A percentile compares a stretch with the other conserved stretches of the same genome.
These are phyloP conservation scores for Uronychia setigera DNA, from an alignment of 73 alveolate genomes.

Conservation along the genomic window DNA sequence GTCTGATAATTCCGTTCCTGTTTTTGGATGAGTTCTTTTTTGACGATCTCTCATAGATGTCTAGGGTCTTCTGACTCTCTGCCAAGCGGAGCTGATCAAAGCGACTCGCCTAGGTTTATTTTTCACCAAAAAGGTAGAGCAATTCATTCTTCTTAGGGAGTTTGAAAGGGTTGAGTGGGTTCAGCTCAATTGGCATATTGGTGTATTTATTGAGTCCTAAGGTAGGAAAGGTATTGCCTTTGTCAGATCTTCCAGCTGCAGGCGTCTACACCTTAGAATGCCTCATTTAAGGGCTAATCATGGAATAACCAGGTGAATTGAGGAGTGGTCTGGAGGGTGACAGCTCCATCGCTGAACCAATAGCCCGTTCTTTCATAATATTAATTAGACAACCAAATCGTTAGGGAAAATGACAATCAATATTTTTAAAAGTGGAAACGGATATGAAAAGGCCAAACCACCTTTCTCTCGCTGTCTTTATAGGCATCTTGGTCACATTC, in stretches of 20 bases:
- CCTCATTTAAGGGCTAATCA: background rate
- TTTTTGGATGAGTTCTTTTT: background rate
- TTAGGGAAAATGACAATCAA: no score
- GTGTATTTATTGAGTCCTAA: slow-evolving; percentile 3
- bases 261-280: background rate
- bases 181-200: slow-evolving; percentile 1
- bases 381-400: background rate
- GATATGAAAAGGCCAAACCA: background rate
- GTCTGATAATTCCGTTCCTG: background rate
- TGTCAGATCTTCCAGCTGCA: background rate
- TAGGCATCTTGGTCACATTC: no score
- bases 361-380: slow-evolving; percentile 2
- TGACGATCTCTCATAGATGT: background rate
- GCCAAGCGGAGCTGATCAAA: background rate
- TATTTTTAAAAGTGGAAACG: background rate
- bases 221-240: background rate
- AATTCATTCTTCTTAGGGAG: background rate
- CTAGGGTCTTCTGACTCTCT: background rate
- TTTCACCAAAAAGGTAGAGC: background rate
- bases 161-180: slow-evolving; percentile 13
- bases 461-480: no score
- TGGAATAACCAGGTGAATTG: background rate
- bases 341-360: background rate
- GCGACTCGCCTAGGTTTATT: background rate
- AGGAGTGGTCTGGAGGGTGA: background rate